Evolutionary conservation across 495 filamentous ascomycete species (phyloP), one percentile per base, ranked within the genome.

Genomic region (Xylaria cubensis): DNA sequence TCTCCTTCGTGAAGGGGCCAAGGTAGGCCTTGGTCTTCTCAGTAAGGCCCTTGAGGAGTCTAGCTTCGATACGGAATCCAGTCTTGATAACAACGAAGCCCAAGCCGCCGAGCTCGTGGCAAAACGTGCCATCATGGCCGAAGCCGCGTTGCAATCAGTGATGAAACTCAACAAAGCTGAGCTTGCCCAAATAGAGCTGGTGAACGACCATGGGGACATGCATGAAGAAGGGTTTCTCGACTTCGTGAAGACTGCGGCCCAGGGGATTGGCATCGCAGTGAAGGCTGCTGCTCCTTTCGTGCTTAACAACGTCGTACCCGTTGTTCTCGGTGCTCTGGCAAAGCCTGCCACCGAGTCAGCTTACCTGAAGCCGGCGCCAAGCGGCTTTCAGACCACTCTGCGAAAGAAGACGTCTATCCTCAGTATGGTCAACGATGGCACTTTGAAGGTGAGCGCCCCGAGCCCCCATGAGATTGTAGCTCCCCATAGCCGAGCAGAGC

Each of bases 101-200:
- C 51, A 70, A 29, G 74, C 70, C 29, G 59, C 72, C 39, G 64
- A 73, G 69, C 59, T 77, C 15, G 19, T 75, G 9, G 67, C 48
- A 53, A 72, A 83, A 68, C 78, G 81, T 34, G 81, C 81, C 9
- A 64, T 83, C 42, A 56, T 83, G 24, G 81, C 74, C 48, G 81
- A 83, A 66, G 80, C 81, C 29, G 81, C 81, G 13, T 79, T 83
- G 12, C 72, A 75, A 72, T 80, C 81, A 2, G 67, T 81, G 13
- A 76, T 74, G 70, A 78, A 75, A 59, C 70, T 81, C 5, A 65
- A 66, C 44, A 70, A 63, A 21, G 12, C 72, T 41, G 74, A 80
- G 51, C 70, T 82, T 17, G 46, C 75, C 36, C 71, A 56, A 56
- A 9, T 56, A 44, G 21, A 17, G 50, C 36, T 51, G 41, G 17